A percentile compares a stretch with the other conserved stretches of the same genome.
These are phyloP conservation scores for Colletotrichum lentis DNA, from an alignment of 2,329 filamentous ascomycete genomes.

Conservation along the genomic window DNA sequence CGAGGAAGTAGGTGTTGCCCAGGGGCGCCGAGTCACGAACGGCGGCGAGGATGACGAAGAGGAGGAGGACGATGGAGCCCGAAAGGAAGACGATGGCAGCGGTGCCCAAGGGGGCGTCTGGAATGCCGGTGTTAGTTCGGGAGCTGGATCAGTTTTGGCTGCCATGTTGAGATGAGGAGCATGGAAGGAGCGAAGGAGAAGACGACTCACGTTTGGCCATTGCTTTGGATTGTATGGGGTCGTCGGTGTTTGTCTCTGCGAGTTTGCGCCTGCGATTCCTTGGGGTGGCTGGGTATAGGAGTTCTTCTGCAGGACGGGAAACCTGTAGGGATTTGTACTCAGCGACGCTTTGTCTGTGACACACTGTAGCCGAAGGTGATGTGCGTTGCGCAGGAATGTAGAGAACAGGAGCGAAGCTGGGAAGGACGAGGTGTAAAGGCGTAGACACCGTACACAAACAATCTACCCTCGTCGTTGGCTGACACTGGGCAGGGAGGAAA, in stretches of 20 bases:
- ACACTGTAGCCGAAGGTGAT: not conserved
- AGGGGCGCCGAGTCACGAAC: conserved; percentile 63
- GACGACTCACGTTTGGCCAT: conserved; percentile 31
- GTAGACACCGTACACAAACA: not conserved
- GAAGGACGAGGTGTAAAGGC: not conserved
- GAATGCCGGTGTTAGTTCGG: conserved; percentile 31
- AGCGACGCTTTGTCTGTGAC: not conserved
- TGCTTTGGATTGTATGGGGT: not conserved
- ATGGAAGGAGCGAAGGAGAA: not conserved
- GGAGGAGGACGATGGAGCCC: conserved; percentile 62
- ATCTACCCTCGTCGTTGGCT: not conserved
- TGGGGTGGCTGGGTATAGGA: conserved; percentile 19
- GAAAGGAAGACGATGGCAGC: conserved; percentile 59
- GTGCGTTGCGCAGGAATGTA: conserved; percentile 23
- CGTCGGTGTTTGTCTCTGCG: not conserved
- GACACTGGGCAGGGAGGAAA: not conserved
- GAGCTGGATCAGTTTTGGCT: not conserved
- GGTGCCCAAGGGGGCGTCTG: conserved; percentile 54
- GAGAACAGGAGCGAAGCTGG: not conserved
- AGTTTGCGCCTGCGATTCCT: conserved; percentile 6
- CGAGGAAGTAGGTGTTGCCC: conserved; percentile 84
- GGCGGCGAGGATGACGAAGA: conserved; percentile 67
- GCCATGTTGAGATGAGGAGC: not conserved
- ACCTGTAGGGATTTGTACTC: conserved; percentile 30
- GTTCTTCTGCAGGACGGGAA: not conserved